Evolutionary conservation across 345 rosid genomes (phyloP), one percentile per base, ranked within the genome.

Genomic region (Boechera retrofracta): DNA sequence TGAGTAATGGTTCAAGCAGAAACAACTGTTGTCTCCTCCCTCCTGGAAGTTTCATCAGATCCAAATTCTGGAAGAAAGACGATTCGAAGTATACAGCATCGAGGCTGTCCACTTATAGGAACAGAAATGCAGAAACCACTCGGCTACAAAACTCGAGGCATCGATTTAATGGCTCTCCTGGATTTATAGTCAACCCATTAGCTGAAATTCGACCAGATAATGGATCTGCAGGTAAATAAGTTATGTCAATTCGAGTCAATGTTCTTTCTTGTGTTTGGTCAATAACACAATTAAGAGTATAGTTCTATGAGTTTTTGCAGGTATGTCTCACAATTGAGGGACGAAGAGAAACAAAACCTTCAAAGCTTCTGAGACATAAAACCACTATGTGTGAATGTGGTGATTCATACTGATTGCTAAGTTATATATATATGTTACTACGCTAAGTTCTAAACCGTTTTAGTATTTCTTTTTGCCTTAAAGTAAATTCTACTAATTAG

Each of bases 171-270:
- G 83, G 85, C 53, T 75, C 80, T 70, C 79, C 85, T 49, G 92
- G 88, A 35, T 82, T 94, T 67, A 83, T 92, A 69, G 89, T 86
- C 73, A 95, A 92, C 76, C 99, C 99, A 36, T 77, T 95, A 86
- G 99, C 98, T 31, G 94, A 89, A 82, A 84, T 88, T 75, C 85
- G 75, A 54, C 47, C 80, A 21, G 81, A 79, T 6, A 33, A 66
- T 56, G 76, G 72, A 72, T 21, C 42, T 41, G 48, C 55, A 65
- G 73, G 81, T 72, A 61, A 35, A 48, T 58, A 31, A 39, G 2
- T 56, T 35, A 4, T 55, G 47, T 44, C 2, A 7, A 49, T 51
- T 51, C 10, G 15, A 42, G 5, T 63, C 65, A 21, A 55, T 55
- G 55, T 53, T 61, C 13, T 56, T 18, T 64, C 2, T 24, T 64